Percentiles rank a stretch among this genome's conserved stretches.
phyloP scores from a whole-genome alignment of 140 eudicot genomes.

The Erigeron philadelphicus region DNA sequence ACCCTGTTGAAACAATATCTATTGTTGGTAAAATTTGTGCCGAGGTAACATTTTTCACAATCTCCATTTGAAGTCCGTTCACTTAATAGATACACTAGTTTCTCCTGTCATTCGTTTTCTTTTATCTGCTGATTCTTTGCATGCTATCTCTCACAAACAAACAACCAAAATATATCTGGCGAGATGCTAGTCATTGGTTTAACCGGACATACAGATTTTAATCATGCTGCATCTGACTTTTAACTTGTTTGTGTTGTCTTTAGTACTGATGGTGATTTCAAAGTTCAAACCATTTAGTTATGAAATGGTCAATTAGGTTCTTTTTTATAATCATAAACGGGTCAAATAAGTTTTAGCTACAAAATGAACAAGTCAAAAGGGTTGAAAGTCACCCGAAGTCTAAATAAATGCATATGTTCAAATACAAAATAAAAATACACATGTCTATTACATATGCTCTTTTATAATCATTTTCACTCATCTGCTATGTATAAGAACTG shows the following conservation, averaged over 20 bases:
- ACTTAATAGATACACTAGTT: not conserved
- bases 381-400: too few species aligned
- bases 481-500: too few species aligned
- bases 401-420: too few species aligned
- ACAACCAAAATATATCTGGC: not conserved
- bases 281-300: not conserved
- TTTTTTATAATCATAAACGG: not conserved
- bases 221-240: not conserved
- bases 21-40: constrained; percentile 64
- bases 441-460: too few species aligned
- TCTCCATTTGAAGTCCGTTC: not conserved
- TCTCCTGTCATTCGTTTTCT: not conserved
- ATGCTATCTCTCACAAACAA: not conserved
- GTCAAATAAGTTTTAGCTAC: too few species aligned
- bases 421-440: too few species aligned
- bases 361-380: too few species aligned
- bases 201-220: not conserved
- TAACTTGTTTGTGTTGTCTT: not conserved
- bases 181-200: not conserved
- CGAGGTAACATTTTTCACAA: constrained; percentile 35
- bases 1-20: constrained; percentile 59
- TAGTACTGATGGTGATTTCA: not conserved
- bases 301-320: not conserved
- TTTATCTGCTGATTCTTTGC: not conserved
- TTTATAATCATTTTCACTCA: too few species aligned